Evolutionary conservation across 495 filamentous ascomycete species (phyloP), one percentile per base, ranked within the genome.

Genomic region (Aspergillus leporis): DNA sequence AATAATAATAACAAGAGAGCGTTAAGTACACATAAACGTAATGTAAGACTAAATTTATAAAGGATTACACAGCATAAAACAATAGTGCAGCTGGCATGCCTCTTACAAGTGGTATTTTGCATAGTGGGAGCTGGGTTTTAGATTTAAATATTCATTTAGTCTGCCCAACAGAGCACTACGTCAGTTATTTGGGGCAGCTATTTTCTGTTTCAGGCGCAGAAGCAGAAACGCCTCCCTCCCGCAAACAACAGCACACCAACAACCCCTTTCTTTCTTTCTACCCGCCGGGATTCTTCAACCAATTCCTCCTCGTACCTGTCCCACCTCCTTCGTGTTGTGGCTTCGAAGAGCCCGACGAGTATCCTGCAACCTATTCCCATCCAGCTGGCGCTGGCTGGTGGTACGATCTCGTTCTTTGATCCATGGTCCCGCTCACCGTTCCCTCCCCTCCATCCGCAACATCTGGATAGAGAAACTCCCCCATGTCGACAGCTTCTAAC

Each of bases 401-500:
- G 64, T 66, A 60, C 61, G 62, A 62, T 61, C 65, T 61, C 64
- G 53, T 56, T 62, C 30, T 59, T 59, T 56, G 53, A 61, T 70
- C 63, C 62, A 78, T 77, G 75, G 67, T 77, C 71, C 68, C 68
- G 62, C 73, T 67, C 67, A 68, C 66, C 66, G 59, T 22, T 9
- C 43, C 43, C 68, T 64, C 30, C 61, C 58, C 63, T 53, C 64
- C 60, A 64, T 59, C 60, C 58, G 50, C 58, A 65, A 61, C 51
- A 68, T 60, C 58, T 56, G 58, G 63, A 62, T 62, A 64, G 55
- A 66, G 41, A 56, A 66, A 60, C 16, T 40, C 56, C 61, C 70
- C 60, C 66, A 83, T 83, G 81, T 83, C 80, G 73, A 83, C 80
- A 61, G 78, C 79, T 68, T 83, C 81, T 59, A 78, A 53, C 46